Base-by-base conservation (phyloP, 805 yeast genomes). In the Barnettozyma pratensis region DNA sequence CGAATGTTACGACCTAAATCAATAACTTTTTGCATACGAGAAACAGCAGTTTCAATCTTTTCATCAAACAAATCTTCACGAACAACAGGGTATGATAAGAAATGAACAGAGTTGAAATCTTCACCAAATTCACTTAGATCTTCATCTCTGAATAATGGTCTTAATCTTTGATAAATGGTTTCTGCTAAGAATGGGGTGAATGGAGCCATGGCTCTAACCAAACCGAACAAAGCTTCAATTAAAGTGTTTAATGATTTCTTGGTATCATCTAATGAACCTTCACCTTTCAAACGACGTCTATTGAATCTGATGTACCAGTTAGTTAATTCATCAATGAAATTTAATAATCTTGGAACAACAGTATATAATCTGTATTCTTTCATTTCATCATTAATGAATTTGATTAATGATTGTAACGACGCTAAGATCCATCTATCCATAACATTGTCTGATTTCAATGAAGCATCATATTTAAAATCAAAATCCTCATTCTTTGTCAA, bases 241-340 rank as follows among this genome's bases (percentile, higher is more conserved):
- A 94, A 75, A 27, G 97, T 87, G 72, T 94, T 94, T 62, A 94
- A 78, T 42, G 97, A 97, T 61, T 79, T 79, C 58, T 81, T 68
- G 60, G 97, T 85, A 65, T 94, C 99, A 48, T 81, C 85, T 45
- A 80, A 70, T 52, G 96, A 97, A 52, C 79, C 84, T 64, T 85
- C 94, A 66, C 98, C 98, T 84, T 94, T 94, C 64, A 94, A 80
- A 77, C 99, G 92, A 74, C 89, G 83, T 75, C 99, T 91, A 76
- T 94, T 94, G 71, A 94, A 87, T 70, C 99, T 85, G 67, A 94
- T 94, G 75, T 94, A 94, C 98, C 98, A 94, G 75, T 94, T 94
- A 57, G 99, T 94, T 70, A 94, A 79, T 65, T 88, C 88, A 64
- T 94, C 99, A 66, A 94, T 87, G 69, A 94, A 84, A 50, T 80